Evolutionary conservation across 2,329 filamentous ascomycete genomes (phyloP), one percentile per base, ranked within the genome.

Genomic region (Amauroascus niger): DNA sequence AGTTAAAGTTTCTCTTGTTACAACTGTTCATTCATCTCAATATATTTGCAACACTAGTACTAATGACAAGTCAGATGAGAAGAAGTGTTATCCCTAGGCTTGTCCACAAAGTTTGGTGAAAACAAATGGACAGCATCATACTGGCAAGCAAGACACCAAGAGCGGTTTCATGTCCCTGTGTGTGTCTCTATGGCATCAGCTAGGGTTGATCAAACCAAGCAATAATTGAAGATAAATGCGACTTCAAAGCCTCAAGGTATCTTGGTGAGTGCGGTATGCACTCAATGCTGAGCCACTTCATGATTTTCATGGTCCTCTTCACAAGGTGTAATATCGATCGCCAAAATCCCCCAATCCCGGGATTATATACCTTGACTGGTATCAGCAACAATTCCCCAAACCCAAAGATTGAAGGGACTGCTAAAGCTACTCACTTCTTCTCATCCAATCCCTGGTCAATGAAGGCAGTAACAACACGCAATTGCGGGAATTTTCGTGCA

Each of bases 361-460:
- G 52, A 95, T 82, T 65, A 97, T 97, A 69, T 96, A 97, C 70
- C 91, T 97, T 68, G 59, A 60, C 44, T 45, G 18, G n/a, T 6
- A 35, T 61, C 40, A 61, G 57, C 30, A 28, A 49, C 35, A n/a
- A n/a, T 33, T 53, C 49, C 57, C 24, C 28, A 4, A 2, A 24
- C 6, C 8, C 47, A n/a, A 45, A 49, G 44, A 26, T 49, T 48
- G 32, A 24, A 18, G 18, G 43, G 16, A 28, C 28, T n/a, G 48
- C n/a, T 20, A 22, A 18, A 22, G 44, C 43, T 55, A 76, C 82
- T 67, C 78, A 97, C 90, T 95, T 97, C 77, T 95, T 96, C 67
- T 94, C 90, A 69, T 98, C 87, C 58, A 98, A 76, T n/a, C 93
- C 91, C 75, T 91, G 80, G 67, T 98, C 93, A 64, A 98, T 85